These are phyloP conservation scores for Aspergillus terreus DNA, from an alignment of 2,329 filamentous ascomycete genomes.

Conservation along the genomic window DNA sequence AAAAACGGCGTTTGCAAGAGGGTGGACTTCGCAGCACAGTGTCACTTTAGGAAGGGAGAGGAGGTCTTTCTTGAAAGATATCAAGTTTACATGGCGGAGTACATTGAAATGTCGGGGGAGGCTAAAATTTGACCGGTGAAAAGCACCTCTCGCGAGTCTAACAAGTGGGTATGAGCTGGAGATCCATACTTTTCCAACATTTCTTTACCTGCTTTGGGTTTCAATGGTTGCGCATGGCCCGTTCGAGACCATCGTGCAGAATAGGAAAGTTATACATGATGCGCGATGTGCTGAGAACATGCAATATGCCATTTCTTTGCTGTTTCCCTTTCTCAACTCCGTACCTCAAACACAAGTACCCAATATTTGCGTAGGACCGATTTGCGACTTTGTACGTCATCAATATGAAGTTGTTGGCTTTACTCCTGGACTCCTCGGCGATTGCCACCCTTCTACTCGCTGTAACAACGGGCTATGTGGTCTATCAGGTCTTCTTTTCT, in stretches of 20 bases:
- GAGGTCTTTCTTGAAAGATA: not conserved
- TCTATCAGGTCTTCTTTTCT: no score
- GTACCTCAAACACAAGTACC: not conserved
- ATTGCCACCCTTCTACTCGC: not conserved
- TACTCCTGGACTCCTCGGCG: not conserved
- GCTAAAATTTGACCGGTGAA: not conserved
- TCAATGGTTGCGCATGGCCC: not conserved
- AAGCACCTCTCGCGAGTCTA: not conserved
- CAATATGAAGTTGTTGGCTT: not conserved
- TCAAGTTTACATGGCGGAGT: not conserved
- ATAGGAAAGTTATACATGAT: not conserved
- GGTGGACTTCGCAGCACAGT: not conserved
- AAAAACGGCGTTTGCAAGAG: not conserved
- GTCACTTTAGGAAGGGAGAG: not conserved
- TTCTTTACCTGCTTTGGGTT: not conserved
- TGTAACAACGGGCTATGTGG: no score
- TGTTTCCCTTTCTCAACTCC: not conserved
- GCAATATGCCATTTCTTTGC: not conserved
- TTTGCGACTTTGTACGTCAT: not conserved
- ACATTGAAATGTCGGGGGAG: not conserved
- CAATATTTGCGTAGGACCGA: no score
- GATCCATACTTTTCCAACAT: not conserved
- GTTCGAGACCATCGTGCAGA: not conserved
- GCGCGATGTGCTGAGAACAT: not conserved
- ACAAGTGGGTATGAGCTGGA: not conserved